A percentile compares a stretch with the other conserved stretches of the same genome.
phyloP scores from a whole-genome alignment of 129 eudicot species.

The Artemisia argyi region DNA sequence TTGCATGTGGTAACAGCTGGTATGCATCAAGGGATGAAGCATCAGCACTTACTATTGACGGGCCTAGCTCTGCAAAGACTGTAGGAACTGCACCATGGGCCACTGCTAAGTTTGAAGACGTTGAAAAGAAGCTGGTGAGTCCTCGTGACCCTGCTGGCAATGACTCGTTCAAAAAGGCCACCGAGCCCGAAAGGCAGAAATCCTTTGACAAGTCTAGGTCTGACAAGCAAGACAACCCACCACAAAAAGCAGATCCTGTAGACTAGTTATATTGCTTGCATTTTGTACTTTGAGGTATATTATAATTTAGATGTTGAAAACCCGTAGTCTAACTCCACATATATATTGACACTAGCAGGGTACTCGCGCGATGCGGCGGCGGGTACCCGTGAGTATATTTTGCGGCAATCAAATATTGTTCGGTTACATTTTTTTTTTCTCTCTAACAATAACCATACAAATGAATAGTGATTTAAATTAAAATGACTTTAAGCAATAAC shows the following conservation, averaged over 20 bases:
- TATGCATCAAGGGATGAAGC: conserved; percentile 87
- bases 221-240: conserved; percentile 41
- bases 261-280: conserved; percentile 12
- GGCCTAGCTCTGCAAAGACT: conserved; percentile 48
- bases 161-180: conserved; percentile 49
- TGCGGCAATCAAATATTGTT: no score
- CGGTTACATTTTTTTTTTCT: no score
- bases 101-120: conserved; percentile 84
- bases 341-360: no score
- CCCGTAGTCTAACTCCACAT: not conserved
- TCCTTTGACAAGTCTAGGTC: conserved; percentile 59
- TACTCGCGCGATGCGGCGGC: no score
- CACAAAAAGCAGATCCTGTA: conserved; percentile 26
- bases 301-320: not conserved
- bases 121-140: conserved; percentile 71
- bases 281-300: conserved; percentile 9
- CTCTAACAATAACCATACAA: no score
- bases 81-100: conserved; percentile 84
- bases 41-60: conserved; percentile 72
- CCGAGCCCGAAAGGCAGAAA: conserved; percentile 65
- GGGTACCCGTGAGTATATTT: no score
- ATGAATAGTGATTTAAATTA: no score
- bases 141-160: conserved; percentile 54
- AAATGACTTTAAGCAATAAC: no score
- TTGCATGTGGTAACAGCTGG: conserved; percentile 79